These are phyloP conservation scores for Triangularia setosa DNA, from an alignment of 2,329 filamentous ascomycete species.

Conservation along the genomic window DNA sequence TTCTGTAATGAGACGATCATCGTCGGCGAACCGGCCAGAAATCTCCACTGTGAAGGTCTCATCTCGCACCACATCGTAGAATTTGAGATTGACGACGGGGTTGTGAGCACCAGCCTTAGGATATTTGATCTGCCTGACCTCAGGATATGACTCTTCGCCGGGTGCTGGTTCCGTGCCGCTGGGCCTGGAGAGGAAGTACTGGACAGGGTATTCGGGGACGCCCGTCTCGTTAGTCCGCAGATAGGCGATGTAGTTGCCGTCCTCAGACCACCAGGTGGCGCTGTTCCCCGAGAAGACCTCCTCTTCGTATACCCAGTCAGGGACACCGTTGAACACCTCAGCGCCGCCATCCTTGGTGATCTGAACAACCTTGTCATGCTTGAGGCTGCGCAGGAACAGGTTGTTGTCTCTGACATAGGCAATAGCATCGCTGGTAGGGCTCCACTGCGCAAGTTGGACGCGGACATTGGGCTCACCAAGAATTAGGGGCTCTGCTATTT, in stretches of 20 bases:
- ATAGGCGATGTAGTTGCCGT: constrained; percentile 87
- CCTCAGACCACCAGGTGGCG: constrained; percentile 92
- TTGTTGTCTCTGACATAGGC: constrained; percentile 93
- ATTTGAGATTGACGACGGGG: constrained; percentile 79
- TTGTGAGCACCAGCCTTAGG: constrained; percentile 94
- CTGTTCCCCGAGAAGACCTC: constrained; percentile 77
- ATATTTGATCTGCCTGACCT: constrained; percentile 90
- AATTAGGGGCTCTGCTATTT: constrained; percentile 73
- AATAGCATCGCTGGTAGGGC: constrained; percentile 77
- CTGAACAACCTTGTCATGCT: constrained; percentile 56
- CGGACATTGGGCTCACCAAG: constrained; percentile 59
- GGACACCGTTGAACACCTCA: constrained; percentile 90
- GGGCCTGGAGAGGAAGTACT: constrained; percentile 87
- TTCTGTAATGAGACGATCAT: constrained; percentile 87
- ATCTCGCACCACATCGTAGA: constrained; percentile 76
- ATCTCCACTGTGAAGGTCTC: constrained; percentile 79
- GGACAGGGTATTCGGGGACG: constrained; percentile 86
- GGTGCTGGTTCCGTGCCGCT: constrained; percentile 64
- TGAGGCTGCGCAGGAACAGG: constrained; percentile 69
- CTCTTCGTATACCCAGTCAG: constrained; percentile 93
- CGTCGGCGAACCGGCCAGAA: constrained; percentile 70
- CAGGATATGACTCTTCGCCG: constrained; percentile 85
- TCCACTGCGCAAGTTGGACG: constrained; percentile 86
- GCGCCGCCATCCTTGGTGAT: constrained; percentile 84
- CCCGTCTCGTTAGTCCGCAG: constrained; percentile 88